These are phyloP conservation scores for Leccinum variicolor DNA, from an alignment of 768 basidiomycete species.

Conservation along the genomic window DNA sequence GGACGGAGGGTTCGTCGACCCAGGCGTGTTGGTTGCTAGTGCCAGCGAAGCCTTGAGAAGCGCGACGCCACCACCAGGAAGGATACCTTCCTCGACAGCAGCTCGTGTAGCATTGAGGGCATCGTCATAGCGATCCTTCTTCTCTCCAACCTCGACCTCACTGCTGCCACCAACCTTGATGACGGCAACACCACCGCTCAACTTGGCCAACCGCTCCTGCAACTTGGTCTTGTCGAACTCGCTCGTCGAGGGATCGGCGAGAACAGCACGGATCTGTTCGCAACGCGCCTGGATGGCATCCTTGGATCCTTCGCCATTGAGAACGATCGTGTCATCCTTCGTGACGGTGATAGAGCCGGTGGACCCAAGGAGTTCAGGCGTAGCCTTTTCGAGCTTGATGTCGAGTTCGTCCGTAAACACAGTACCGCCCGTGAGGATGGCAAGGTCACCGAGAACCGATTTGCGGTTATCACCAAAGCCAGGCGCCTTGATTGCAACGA, in stretches of 20 bases:
- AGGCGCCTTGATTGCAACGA: slow-evolving; percentile 93
- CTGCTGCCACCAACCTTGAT: slow-evolving; percentile 94
- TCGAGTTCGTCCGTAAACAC: slow-evolving; percentile 97
- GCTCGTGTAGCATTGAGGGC: slow-evolving; percentile 96
- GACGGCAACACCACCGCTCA: slow-evolving; percentile 94
- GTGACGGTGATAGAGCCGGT: slow-evolving; percentile 92
- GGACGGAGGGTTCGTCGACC: slow-evolving; percentile 43
- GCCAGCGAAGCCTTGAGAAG: slow-evolving; percentile 81
- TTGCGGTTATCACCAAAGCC: slow-evolving; percentile 99
- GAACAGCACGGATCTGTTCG: slow-evolving; percentile 87
- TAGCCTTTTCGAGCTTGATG: slow-evolving; percentile 93
- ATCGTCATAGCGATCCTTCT: slow-evolving; percentile 98
- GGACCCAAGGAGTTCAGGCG: slow-evolving; percentile 83
- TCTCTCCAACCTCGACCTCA: slow-evolving; percentile 97
- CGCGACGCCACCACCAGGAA: slow-evolving; percentile 94
- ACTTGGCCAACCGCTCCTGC: slow-evolving; percentile 95
- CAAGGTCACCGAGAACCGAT: slow-evolving; percentile 93
- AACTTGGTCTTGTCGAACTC: slow-evolving; percentile 95
- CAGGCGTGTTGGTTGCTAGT: slow-evolving; percentile 56
- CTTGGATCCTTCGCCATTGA: slow-evolving; percentile 93
- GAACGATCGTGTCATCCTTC: slow-evolving; percentile 95
- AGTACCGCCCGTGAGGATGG: slow-evolving; percentile 95
- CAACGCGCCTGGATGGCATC: slow-evolving; percentile 88
- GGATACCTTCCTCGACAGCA: slow-evolving; percentile 97
- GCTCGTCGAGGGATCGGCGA: slow-evolving; percentile 79